These are phyloP conservation scores for Apiospora kogelbergensis DNA, from an alignment of 2,329 filamentous ascomycete genomes.

Conservation along the genomic window DNA sequence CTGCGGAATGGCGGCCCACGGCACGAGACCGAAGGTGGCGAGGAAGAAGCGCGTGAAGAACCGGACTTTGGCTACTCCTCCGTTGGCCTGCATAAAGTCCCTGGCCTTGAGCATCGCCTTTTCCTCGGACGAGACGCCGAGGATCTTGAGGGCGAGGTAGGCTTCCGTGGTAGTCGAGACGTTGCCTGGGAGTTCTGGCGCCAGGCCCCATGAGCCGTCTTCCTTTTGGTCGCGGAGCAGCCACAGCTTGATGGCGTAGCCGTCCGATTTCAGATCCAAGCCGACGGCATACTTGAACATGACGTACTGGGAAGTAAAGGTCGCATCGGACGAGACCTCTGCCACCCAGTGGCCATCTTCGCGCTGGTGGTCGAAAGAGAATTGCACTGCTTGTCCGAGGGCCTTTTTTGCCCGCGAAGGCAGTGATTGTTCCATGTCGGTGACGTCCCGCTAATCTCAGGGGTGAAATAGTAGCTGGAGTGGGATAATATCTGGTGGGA, in stretches of 20 bases:
- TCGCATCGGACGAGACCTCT: background rate
- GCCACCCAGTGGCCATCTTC: constrained; percentile 4
- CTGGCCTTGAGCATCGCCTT: constrained; percentile 23
- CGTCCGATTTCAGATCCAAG: background rate
- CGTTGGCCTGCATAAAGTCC: constrained; percentile 23
- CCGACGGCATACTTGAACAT: background rate
- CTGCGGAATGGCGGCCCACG: constrained; percentile 32
- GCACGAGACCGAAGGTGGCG: constrained; percentile 30
- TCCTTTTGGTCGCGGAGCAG: background rate
- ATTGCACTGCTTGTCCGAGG: background rate
- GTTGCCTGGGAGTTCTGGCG: constrained; percentile 17
- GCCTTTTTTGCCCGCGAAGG: background rate
- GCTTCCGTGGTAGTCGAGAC: constrained; percentile 31
- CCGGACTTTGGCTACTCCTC: constrained; percentile 32
- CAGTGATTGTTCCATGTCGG: background rate
- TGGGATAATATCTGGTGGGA: no score
- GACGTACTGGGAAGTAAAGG: constrained; percentile 1
- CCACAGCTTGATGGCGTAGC: background rate
- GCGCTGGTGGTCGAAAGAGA: background rate
- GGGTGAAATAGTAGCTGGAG: no score
- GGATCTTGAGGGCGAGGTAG: constrained; percentile 35
- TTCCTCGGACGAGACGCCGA: constrained; percentile 21
- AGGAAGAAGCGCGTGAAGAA: constrained; percentile 20
- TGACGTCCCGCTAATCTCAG: no score
- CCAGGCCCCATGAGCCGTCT: constrained; percentile 33